Evolutionary conservation across 208 protist genomes (phyloP).

Genomic region (Wallacemonas rigidus): DNA sequence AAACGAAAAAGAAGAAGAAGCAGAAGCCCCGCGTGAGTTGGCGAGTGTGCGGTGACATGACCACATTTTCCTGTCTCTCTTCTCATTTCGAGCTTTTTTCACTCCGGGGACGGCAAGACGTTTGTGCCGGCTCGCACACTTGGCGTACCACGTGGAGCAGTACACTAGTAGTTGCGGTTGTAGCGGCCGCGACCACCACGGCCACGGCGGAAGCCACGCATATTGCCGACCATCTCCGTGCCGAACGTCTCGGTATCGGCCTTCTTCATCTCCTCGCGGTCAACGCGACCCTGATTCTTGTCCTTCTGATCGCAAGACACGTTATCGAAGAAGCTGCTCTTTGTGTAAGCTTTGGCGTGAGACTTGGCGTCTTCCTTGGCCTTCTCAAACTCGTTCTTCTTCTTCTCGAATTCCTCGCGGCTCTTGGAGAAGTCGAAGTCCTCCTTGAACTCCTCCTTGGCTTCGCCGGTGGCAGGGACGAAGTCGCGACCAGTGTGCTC

Average conservation of each 20-base stretch:
- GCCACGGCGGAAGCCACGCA: constrained; percentile 72
- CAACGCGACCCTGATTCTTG: constrained; percentile 43
- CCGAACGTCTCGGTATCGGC: constrained; percentile 88
- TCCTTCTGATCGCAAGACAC: constrained; percentile 84
- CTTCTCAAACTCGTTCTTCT: constrained; percentile 89
- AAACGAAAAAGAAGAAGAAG: constrained; percentile 21
- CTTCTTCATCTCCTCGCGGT: constrained; percentile 82
- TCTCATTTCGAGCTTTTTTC: no score
- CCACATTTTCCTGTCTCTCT: no score
- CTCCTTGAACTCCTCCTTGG: constrained; percentile 84
- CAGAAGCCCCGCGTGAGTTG: no score
- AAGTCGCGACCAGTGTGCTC: constrained; percentile 89
- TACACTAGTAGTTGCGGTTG: constrained; percentile 47
- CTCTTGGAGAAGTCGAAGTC: constrained; percentile 91
- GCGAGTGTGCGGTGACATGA: no score
- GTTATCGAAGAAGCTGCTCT: constrained; percentile 88
- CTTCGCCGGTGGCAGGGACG: constrained; percentile 45
- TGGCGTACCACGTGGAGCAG: no score
- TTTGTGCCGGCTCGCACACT: no score
- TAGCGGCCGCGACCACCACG: constrained; percentile 68
- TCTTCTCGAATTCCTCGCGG: constrained; percentile 90
- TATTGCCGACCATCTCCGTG: constrained; percentile 81
- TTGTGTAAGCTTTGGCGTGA: constrained; percentile 79
- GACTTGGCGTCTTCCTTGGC: constrained; percentile 80
- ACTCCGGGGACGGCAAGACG: no score